These are phyloP conservation scores for Apiotrichum siamense DNA, from an alignment of 1,284 basidiomycete species.

Conservation along the genomic window DNA sequence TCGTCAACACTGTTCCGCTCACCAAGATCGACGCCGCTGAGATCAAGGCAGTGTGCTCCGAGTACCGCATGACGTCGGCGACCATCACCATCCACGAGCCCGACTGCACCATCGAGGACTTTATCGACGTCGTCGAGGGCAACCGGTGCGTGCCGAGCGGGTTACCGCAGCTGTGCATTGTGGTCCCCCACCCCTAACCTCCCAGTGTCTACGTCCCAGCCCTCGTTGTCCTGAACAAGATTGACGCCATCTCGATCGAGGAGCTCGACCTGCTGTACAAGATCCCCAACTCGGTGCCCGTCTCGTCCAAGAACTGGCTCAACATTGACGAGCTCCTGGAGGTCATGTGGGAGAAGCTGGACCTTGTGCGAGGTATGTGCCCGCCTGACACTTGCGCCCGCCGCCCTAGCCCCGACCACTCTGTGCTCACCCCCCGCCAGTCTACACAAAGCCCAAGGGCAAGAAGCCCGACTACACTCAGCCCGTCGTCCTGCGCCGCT, in stretches of 20 bases:
- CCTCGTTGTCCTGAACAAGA: slow-evolving; percentile 74
- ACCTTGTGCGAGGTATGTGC: slow-evolving; percentile 57
- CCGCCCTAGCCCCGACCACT: background rate
- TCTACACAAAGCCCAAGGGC: slow-evolving; percentile 89
- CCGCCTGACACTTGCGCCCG: background rate
- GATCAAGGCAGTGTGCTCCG: slow-evolving; percentile 90
- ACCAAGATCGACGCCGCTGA: slow-evolving; percentile 93
- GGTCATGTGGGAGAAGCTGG: slow-evolving; percentile 80
- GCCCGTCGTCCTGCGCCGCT: slow-evolving; percentile 60
- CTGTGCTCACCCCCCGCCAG: slow-evolving; percentile 13
- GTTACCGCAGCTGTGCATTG: background rate
- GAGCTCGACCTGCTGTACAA: slow-evolving; percentile 86
- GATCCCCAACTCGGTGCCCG: slow-evolving; percentile 86
- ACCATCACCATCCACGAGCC: slow-evolving; percentile 91
- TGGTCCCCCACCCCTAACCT: slow-evolving; percentile 1
- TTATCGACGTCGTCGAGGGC: slow-evolving; percentile 94
- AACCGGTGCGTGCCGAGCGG: slow-evolving; percentile 58
- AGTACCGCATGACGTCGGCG: slow-evolving; percentile 83
- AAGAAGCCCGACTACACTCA: slow-evolving; percentile 77
- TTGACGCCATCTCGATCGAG: slow-evolving; percentile 97
- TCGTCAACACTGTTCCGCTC: slow-evolving; percentile 94
- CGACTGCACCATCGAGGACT: slow-evolving; percentile 88
- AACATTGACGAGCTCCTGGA: slow-evolving; percentile 94
- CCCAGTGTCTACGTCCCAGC: slow-evolving; percentile 89
- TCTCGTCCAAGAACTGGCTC: slow-evolving; percentile 78